Conservation (phyloP, 139 green algal species). For the Haematococcus sp. region DNA sequence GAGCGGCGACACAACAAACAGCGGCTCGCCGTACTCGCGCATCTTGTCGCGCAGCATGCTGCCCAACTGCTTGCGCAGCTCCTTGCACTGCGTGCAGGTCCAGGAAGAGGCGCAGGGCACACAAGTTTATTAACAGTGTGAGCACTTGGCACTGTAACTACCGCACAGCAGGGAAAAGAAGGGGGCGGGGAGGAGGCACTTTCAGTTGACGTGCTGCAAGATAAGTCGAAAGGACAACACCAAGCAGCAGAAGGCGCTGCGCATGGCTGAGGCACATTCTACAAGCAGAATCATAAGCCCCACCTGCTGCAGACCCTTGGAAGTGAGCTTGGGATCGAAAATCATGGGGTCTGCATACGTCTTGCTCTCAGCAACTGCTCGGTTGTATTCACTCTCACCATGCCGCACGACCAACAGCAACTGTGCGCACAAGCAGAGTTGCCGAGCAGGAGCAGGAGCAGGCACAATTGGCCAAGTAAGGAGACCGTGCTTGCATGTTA, state of each 20-base stretch:
- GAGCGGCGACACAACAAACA: constrained; percentile 32
- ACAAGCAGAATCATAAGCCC: background rate
- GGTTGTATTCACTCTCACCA: constrained; percentile 37
- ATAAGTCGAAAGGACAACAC: background rate
- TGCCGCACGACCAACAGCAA: constrained; percentile 24
- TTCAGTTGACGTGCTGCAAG: background rate
- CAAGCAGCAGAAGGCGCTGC: too few species aligned
- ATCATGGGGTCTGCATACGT: constrained; percentile 25
- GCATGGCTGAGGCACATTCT: background rate
- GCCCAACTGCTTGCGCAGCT: constrained; percentile 3
- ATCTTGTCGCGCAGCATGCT: constrained; percentile 13
- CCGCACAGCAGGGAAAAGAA: too few species aligned
- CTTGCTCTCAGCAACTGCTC: constrained; percentile 1
- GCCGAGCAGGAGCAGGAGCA: background rate
- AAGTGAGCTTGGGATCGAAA: constrained; percentile 30
- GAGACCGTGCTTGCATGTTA: background rate
- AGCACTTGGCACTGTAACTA: too few species aligned
- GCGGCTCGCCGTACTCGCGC: constrained; percentile 30
- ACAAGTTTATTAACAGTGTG: background rate
- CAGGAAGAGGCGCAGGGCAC: background rate
- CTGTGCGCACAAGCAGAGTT: background rate
- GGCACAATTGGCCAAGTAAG: background rate
- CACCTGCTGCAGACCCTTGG: constrained; percentile 23
- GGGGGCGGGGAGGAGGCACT: too few species aligned
- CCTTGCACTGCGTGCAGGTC: constrained; percentile 5